Conservation (phyloP, 148 eudicot species). For the Pharnaceum exiguum region DNA sequence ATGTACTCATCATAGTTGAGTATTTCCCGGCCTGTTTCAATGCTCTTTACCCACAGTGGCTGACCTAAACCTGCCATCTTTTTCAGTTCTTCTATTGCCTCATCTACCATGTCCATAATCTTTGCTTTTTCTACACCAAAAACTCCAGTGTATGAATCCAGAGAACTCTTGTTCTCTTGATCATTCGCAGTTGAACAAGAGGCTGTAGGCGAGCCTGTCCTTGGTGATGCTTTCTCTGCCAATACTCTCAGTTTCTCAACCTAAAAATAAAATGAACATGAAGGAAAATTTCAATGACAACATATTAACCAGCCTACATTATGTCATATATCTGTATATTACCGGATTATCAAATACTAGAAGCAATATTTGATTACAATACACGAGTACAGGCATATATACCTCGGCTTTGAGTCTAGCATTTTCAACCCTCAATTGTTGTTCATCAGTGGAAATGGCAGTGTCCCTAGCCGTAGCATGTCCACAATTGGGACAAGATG, state of each 20-base stretch:
- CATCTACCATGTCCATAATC: slow-evolving; percentile 46
- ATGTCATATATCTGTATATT: no score
- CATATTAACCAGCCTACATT: no score
- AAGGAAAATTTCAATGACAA: not conserved
- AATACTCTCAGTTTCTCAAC: slow-evolving; percentile 67
- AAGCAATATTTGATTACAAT: not conserved
- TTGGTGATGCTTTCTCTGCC: slow-evolving; percentile 43
- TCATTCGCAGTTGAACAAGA: slow-evolving; percentile 53
- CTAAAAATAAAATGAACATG: slow-evolving; percentile 30
- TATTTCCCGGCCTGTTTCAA: slow-evolving; percentile 80
- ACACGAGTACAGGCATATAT: not conserved
- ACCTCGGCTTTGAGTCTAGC: slow-evolving; percentile 91
- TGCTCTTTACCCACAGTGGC: slow-evolving; percentile 78
- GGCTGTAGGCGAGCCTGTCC: slow-evolving; percentile 51
- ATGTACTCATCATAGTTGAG: slow-evolving; percentile 82
- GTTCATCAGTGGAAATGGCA: slow-evolving; percentile 35
- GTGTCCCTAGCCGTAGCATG: slow-evolving; percentile 46
- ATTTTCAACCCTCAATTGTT: slow-evolving; percentile 83
- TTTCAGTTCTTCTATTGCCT: slow-evolving; percentile 56
- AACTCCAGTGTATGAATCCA: slow-evolving; percentile 57
- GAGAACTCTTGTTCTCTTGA: slow-evolving; percentile 49
- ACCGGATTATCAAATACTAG: no score
- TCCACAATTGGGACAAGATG: slow-evolving; percentile 78
- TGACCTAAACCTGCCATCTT: slow-evolving; percentile 77
- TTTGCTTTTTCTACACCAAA: slow-evolving; percentile 68